Evolutionary conservation across 306 rosid genomes (phyloP), one percentile per base, ranked within the genome.

Genomic region (Cucurbita pepo): DNA sequence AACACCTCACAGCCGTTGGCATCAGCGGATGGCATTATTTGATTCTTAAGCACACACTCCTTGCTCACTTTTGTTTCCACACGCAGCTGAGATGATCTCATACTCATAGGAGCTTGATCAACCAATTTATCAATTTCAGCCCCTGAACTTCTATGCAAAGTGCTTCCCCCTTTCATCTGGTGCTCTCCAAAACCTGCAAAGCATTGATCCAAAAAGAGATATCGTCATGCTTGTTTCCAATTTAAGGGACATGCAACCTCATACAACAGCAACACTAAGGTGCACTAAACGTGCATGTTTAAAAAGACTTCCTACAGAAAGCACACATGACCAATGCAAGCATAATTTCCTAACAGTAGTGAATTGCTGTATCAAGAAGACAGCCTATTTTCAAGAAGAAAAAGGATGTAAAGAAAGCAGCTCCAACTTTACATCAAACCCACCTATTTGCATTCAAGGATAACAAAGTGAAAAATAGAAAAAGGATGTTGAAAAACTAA

Each of bases 121-220:
- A 79, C 79, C 54, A 83, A 69, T 81, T 77, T 71, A 79, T 75
- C 59, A 38, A 75, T 72, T 37, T 78, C 60, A 30, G 73, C 77
- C 50, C 72, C 77, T 30, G 65, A 58, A 75, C 8, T 75, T 75
- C 72, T 83, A 64, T 66, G 69, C 59, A 85, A 83, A 62, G 65
- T 59, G 51, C 67, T 75, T 76, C 80, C 87, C 71, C 79, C 87
- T 72, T 69, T 78, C 74, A 78, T 69, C 77, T 67, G 86, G 73
- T 77, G 86, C 75, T 81, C 82, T 66, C 80, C 76, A 55, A 71
- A 58, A 58, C 84, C 97, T 87, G 88, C 84, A 56, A 74, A 62
- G 47, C 15, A 59, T 57, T 37, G 43, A 38, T 37, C 22, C 14
- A 50, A 14, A 45, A 34, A 16, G 59, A 48, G n/a, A 44, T 13